These are phyloP conservation scores for Pestalotiopsis sp. DNA, from an alignment of 2,329 filamentous ascomycete species.

Conservation along the genomic window DNA sequence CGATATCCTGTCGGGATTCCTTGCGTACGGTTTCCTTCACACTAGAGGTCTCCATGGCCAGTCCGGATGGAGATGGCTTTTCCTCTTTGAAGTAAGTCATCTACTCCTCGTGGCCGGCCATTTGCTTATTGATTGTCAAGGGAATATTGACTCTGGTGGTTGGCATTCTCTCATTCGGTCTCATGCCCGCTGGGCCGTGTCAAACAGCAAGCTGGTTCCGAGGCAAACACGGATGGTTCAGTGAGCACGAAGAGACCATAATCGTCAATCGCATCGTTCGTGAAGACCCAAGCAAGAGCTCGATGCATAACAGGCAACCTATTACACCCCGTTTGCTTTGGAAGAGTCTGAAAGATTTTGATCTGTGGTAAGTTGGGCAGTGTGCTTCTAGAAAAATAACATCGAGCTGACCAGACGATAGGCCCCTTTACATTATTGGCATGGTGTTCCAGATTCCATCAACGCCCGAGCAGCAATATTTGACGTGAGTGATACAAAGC, in stretches of 20 bases:
- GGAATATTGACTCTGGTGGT: slow-evolving; percentile 39
- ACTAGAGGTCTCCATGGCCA: slow-evolving; percentile 39
- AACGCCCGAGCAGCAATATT: slow-evolving; percentile 22
- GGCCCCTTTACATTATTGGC: slow-evolving; percentile 50
- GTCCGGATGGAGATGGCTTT: slow-evolving; percentile 50
- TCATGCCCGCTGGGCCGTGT: slow-evolving; percentile 48
- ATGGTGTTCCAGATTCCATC: slow-evolving; percentile 28
- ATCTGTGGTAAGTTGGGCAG: slow-evolving; percentile 45
- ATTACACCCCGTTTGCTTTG: slow-evolving; percentile 51
- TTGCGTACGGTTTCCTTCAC: slow-evolving; percentile 36
- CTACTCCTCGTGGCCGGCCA: not conserved
- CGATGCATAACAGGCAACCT: slow-evolving; percentile 61
- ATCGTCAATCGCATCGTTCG: slow-evolving; percentile 60
- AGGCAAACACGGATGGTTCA: slow-evolving; percentile 62
- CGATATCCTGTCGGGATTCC: slow-evolving; percentile 34
- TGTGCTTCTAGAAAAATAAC: not conserved
- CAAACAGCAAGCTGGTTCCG: slow-evolving; percentile 60
- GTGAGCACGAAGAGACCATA: slow-evolving; percentile 61
- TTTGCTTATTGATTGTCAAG: not conserved
- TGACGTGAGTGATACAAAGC: slow-evolving; percentile 30
- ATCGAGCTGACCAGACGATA: not conserved
- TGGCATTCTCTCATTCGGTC: slow-evolving; percentile 45
- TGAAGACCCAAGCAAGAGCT: slow-evolving; percentile 57
- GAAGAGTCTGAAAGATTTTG: slow-evolving; percentile 54
- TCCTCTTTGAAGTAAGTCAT: slow-evolving; percentile 54